A percentile compares a stretch with the other conserved stretches of the same genome.
Evolutionary conservation across 805 yeast species (phyloP).

Genomic region (Cyberlindnera galapagoensis): DNA sequence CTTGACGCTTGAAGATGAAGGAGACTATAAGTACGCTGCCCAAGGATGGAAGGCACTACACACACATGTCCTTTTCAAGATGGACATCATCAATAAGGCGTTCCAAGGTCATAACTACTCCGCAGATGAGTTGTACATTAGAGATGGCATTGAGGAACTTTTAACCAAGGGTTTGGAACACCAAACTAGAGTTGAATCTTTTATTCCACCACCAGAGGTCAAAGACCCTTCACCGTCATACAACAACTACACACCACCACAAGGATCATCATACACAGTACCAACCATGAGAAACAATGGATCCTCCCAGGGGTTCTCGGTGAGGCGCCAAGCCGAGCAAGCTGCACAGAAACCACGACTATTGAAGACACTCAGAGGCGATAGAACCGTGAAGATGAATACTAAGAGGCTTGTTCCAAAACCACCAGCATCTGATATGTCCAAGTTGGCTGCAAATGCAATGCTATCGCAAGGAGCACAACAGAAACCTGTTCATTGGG

Average conservation of each 20-base stretch:
- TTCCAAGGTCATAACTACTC: conserved; percentile 28
- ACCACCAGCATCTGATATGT: conserved; percentile 18
- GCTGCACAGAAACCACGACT: conserved; percentile 21
- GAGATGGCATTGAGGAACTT: conserved; percentile 22
- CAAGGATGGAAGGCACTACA: conserved; percentile 74
- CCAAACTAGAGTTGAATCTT: conserved; percentile 32
- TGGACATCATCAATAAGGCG: conserved; percentile 45
- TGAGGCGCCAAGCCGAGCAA: conserved; percentile 16
- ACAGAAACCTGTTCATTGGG: conserved; percentile 10
- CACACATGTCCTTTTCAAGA: conserved; percentile 48
- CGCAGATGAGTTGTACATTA: conserved; percentile 39
- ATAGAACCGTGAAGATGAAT: conserved; percentile 15
- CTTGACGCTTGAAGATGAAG: conserved; percentile 50
- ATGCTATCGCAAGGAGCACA: conserved; percentile 3
- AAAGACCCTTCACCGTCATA: background rate
- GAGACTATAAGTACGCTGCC: conserved; percentile 46
- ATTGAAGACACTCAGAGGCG: conserved; percentile 29
- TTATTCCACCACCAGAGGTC: background rate
- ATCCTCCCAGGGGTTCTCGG: conserved; percentile 23
- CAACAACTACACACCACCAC: conserved; percentile 2
- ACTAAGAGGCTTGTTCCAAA: conserved; percentile 7
- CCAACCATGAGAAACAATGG: conserved; percentile 18
- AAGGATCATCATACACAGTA: conserved; percentile 12
- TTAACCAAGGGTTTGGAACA: conserved; percentile 28
- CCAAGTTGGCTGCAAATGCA: conserved; percentile 24